Conservation (phyloP, 805 yeast genomes). For the Wickerhamomyces rabaulensis region DNA sequence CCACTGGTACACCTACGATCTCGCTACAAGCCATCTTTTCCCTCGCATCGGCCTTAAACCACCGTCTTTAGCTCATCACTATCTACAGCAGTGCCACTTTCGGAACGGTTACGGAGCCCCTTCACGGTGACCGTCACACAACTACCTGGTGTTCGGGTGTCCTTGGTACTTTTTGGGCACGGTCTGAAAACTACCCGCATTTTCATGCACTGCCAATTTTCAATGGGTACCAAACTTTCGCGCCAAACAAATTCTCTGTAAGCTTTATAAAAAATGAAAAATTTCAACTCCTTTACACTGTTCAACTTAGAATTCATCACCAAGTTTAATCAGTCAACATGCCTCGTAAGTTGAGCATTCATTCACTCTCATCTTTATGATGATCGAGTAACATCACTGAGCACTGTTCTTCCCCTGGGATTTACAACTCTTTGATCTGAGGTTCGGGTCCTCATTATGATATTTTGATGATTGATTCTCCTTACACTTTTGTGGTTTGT, state of each 20-base stretch:
- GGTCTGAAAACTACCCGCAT: neutral
- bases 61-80: neutral
- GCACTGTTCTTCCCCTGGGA: slow-evolving; percentile 5
- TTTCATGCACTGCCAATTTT: neutral
- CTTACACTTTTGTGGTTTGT: neutral
- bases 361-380: neutral
- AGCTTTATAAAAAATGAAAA: neutral
- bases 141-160: neutral
- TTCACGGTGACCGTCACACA: neutral
- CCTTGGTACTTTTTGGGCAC: neutral
- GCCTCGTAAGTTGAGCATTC: slow-evolving; percentile 24
- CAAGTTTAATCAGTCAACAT: slow-evolving; percentile 19
- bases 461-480: slow-evolving; percentile 1
- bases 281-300: neutral
- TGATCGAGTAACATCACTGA: neutral
- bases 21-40: no score
- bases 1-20: no score
- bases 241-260: neutral
- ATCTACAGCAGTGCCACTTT: neutral
- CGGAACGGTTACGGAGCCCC: neutral
- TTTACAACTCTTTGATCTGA: slow-evolving; percentile 23
- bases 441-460: slow-evolving; percentile 69
- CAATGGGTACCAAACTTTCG: neutral
- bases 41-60: neutral
- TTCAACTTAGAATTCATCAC: neutral